Evolutionary conservation across 768 basidiomycete genomes (phyloP), one percentile per base, ranked within the genome.

Genomic region (Tricholoma terreum): DNA sequence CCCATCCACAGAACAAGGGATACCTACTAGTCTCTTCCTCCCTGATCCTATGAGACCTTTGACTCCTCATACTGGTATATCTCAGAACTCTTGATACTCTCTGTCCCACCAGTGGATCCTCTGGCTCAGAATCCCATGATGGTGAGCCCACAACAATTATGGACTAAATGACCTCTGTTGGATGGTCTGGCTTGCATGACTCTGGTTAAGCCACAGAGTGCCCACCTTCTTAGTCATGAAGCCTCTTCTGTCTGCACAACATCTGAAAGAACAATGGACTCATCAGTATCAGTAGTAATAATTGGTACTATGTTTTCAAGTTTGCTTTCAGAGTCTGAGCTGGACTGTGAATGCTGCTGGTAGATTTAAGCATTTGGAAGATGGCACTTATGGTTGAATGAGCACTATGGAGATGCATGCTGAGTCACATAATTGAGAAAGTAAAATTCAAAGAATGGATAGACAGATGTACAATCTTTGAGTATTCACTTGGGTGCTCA

Each of bases 191-290:
- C 19, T 34, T 31, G 54, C 46, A 49, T 54, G 59, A 34, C 52
- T 63, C 45, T 74, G 73, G 69, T 86, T 84, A 33, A 87, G 74
- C 36, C 85, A 76, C 79, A 89, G 81, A 52, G 89, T 89, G 10
- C 89, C 89, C 89, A 74, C 55, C 89, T 75, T n/a, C 89, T 80
- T 53, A 90, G 72, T 5, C 89, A 77, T 3, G 89, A 90, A 0
- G 86, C 85, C 65, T 90, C 89, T 14, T 84, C 89, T 1, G 84
- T 84, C 50, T 88, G 85, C 14, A 90, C 77, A 42, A 90, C 78
- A 68, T 90, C 88, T 1, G 86, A 87, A 45, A 90, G 80, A n/a
- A 89, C 81, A 55, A 90, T 85, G 31, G 84, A 79, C 64, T 84
- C 85, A 62, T 90, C 88, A 2, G 75, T 78, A 56, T 87, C 85